Evolutionary conservation across 306 rosid genomes (phyloP).

Genomic region (Vicia sativa): DNA sequence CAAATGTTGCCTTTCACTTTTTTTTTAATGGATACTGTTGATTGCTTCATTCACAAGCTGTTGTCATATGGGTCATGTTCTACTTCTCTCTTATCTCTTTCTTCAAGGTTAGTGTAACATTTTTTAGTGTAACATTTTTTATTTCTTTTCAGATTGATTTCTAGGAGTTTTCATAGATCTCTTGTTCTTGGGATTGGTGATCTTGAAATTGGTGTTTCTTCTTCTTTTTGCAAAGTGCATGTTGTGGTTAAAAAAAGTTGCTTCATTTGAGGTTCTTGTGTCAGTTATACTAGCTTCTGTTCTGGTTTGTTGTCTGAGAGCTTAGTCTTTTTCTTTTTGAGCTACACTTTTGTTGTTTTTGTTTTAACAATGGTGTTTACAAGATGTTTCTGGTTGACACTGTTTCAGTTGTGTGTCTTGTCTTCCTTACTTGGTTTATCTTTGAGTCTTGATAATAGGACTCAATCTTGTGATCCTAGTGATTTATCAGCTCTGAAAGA

Average conservation of each 20-base stretch:
- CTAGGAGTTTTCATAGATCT: constrained; percentile 35
- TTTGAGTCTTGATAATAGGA: constrained; percentile 42
- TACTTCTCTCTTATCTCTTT: constrained; percentile 43
- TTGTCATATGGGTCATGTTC: constrained; percentile 49
- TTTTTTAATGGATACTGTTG: constrained; percentile 47
- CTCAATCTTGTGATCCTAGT: constrained; percentile 50
- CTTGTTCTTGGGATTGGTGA: constrained; percentile 57
- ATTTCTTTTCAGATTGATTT: constrained; percentile 39
- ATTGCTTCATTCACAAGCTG: constrained; percentile 69
- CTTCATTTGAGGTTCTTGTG: constrained; percentile 45
- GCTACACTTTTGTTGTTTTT: constrained; percentile 39
- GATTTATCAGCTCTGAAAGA: constrained; percentile 66
- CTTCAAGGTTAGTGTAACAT: constrained; percentile 25
- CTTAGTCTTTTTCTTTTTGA: constrained; percentile 42
- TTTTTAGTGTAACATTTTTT: no score
- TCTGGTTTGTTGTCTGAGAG: constrained; percentile 39
- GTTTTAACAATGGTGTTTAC: constrained; percentile 49
- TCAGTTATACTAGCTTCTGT: constrained; percentile 29
- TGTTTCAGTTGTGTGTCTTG: constrained; percentile 51
- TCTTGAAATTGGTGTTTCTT: constrained; percentile 41
- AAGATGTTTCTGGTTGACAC: constrained; percentile 43
- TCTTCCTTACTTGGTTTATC: constrained; percentile 54
- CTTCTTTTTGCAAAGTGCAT: constrained; percentile 43
- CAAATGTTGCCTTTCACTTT: constrained; percentile 54
- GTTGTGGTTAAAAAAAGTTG: constrained; percentile 37